A percentile compares a stretch with the other conserved stretches of the same genome.
Evolutionary conservation across 1,139 yeast genomes (phyloP).

Genomic region (Magnusiomyces sp.): DNA sequence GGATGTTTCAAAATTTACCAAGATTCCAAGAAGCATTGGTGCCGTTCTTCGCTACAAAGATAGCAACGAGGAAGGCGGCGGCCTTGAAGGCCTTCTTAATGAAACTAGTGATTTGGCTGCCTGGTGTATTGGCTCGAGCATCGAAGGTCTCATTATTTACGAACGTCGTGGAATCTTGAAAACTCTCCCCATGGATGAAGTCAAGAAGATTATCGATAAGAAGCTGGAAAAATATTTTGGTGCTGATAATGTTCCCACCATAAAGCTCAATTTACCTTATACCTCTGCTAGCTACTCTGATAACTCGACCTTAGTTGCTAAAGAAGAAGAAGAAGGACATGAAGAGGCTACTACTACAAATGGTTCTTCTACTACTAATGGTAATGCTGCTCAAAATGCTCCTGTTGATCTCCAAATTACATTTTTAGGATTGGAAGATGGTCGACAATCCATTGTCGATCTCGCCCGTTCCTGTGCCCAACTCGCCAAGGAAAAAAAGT

Average conservation of each 20-base stretch:
- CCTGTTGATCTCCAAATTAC: conserved; percentile 51
- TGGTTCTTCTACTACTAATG: not conserved
- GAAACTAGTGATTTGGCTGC: conserved; percentile 71
- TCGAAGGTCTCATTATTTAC: conserved; percentile 61
- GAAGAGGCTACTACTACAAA: not conserved
- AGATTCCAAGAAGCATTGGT: conserved; percentile 71
- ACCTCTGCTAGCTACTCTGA: conserved; percentile 70
- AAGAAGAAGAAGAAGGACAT: conserved; percentile 41
- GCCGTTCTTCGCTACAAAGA: conserved; percentile 62
- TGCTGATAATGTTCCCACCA: conserved; percentile 50
- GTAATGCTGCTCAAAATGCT: not conserved
- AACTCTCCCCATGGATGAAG: conserved; percentile 38
- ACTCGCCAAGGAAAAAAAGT: conserved; percentile 53
- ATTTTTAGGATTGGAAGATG: conserved; percentile 69
- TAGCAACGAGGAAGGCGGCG: conserved; percentile 87
- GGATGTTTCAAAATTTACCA: conserved; percentile 63
- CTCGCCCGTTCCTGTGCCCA: conserved; percentile 81
- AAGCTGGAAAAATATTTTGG: conserved; percentile 73
- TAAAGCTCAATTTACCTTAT: conserved; percentile 35
- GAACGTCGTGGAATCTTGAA: conserved; percentile 70
- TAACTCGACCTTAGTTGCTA: conserved; percentile 65
- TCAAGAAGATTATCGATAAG: conserved; percentile 50
- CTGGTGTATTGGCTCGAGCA: conserved; percentile 86
- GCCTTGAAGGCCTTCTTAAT: conserved; percentile 69
- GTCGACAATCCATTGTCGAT: conserved; percentile 83